phyloP scores from a whole-genome alignment of 176 grass and related monocot genomes.

The Typha latifolia region DNA sequence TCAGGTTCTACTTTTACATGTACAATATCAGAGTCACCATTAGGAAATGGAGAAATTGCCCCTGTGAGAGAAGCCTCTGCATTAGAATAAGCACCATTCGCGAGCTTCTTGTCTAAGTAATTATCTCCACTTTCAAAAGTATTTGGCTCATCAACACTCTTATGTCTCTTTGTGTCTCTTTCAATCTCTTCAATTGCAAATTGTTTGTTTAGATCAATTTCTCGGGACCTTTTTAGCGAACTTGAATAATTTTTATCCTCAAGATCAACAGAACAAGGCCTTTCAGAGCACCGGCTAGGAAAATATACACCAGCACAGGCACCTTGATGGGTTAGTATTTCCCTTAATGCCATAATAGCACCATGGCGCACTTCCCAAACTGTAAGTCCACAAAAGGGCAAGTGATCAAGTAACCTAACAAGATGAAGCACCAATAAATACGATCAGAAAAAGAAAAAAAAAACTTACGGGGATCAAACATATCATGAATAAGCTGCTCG shows the following conservation, averaged over 20 bases:
- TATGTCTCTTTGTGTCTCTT: constrained; percentile 61
- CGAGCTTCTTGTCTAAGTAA: constrained; percentile 32
- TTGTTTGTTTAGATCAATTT: constrained; percentile 81
- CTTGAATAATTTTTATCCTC: constrained; percentile 49
- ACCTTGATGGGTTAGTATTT: constrained; percentile 97
- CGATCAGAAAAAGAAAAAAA: neutral
- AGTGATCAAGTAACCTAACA: neutral
- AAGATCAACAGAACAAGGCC: constrained; percentile 33
- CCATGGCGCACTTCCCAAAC: constrained; percentile 99
- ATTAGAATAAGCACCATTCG: constrained; percentile 29
- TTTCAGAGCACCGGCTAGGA: constrained; percentile 50
- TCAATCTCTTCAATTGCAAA: constrained; percentile 35
- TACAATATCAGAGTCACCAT: constrained; percentile 29
- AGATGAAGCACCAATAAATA: neutral
- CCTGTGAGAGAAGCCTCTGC: constrained; percentile 28
- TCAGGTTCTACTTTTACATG: constrained; percentile 51
- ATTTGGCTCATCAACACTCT: constrained; percentile 25
- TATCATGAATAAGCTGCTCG: constrained; percentile 98
- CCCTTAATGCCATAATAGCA: constrained; percentile 91
- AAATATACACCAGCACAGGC: constrained; percentile 85
- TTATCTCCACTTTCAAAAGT: constrained; percentile 11
- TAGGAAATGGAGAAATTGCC: constrained; percentile 13
- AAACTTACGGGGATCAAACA: constrained; percentile 81
- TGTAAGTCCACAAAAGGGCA: constrained; percentile 28
- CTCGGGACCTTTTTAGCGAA: constrained; percentile 33